Conservation (phyloP, 441 rosid genomes). For the Erodium trifolium region DNA sequence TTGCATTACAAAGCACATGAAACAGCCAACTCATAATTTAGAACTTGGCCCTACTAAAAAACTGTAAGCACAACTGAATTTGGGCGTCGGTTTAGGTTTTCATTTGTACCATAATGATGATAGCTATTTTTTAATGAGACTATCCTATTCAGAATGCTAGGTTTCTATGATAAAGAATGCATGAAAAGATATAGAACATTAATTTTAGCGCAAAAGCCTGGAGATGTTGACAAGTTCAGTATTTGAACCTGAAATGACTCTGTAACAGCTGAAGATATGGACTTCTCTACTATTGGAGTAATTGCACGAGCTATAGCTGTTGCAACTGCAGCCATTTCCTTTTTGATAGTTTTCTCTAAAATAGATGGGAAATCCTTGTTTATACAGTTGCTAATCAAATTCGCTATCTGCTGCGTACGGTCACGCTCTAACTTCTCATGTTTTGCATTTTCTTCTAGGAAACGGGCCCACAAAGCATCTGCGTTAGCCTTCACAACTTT, state of each 20-base stretch:
- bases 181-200: background rate
- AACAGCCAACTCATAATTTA: background rate
- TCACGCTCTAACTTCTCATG: conserved; percentile 43
- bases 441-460: conserved; percentile 40
- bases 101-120: background rate
- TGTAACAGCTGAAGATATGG: conserved; percentile 30
- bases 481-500: conserved; percentile 37
- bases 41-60: background rate
- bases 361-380: conserved; percentile 35
- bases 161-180: background rate
- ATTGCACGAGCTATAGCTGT: conserved; percentile 35
- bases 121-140: conserved; percentile 9
- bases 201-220: conserved; percentile 10
- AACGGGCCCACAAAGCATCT: conserved; percentile 45
- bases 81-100: conserved; percentile 3
- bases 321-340: conserved; percentile 36
- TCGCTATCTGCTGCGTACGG: conserved; percentile 32
- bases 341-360: conserved; percentile 39
- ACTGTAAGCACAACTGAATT: conserved; percentile 6
- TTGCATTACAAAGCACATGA: conserved; percentile 8
- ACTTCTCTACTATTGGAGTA: conserved; percentile 35
- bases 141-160: background rate
- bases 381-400: conserved; percentile 31
- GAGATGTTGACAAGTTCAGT: conserved; percentile 13
- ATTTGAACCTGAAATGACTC: conserved; percentile 14